Evolutionary conservation across 108 stramenopile species (phyloP).

Genomic region (Schizochytrium sp.): DNA sequence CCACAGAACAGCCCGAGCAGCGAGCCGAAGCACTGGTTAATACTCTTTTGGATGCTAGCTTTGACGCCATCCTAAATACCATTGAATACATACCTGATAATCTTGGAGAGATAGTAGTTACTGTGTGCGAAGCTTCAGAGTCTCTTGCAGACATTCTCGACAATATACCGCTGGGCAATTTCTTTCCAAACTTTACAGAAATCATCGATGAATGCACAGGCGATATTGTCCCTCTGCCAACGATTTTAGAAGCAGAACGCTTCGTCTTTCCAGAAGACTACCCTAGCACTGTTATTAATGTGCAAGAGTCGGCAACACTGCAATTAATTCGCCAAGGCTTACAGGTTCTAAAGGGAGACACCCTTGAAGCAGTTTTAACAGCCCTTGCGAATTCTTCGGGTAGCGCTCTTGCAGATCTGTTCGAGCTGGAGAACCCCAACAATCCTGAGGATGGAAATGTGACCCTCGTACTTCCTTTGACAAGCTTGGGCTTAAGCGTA

Average conservation of each 20-base stretch:
- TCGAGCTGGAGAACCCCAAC: conserved; percentile 28
- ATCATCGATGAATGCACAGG: not conserved
- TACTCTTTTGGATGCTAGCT: not conserved
- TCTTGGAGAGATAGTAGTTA: not conserved
- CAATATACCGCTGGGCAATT: not conserved
- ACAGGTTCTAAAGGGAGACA: not conserved
- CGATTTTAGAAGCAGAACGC: not conserved
- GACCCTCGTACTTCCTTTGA: conserved; percentile 23
- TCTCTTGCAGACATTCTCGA: not conserved
- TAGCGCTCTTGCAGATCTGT: conserved; percentile 17
- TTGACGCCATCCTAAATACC: not conserved
- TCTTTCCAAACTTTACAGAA: conserved; percentile 37
- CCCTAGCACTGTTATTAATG: not conserved
- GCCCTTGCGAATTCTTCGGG: conserved; percentile 27
- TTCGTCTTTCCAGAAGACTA: not conserved
- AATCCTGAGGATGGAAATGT: not conserved
- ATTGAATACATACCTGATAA: not conserved
- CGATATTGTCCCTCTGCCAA: not conserved
- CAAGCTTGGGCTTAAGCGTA: not conserved
- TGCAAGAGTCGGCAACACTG: not conserved
- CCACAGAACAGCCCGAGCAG: not conserved
- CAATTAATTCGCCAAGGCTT: not conserved
- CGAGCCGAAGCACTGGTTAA: not conserved
- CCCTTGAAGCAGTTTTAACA: not conserved
- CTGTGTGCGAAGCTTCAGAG: not conserved